These are phyloP conservation scores for Trametes sanguinea DNA, from an alignment of 768 basidiomycete species.

Conservation along the genomic window DNA sequence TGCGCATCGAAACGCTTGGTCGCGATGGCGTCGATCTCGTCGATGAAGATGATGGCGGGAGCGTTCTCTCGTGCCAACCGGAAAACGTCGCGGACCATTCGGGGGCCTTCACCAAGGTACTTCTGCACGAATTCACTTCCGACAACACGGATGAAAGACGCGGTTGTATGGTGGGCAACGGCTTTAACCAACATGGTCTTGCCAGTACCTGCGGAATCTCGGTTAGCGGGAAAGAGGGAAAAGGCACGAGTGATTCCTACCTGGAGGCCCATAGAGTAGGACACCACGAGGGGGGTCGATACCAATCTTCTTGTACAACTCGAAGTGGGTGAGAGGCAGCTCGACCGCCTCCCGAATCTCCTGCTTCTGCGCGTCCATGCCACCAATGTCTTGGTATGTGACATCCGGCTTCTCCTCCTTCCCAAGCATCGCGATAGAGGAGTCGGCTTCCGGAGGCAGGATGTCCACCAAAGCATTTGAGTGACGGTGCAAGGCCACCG, in stretches of 20 bases:
- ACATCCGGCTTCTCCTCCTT: constrained; percentile 96
- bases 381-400: constrained; percentile 91
- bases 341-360: constrained; percentile 99
- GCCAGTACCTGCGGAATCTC: constrained; percentile 71
- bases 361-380: constrained; percentile 97
- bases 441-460: constrained; percentile 97
- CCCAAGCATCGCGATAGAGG: constrained; percentile 92
- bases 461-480: constrained; percentile 99
- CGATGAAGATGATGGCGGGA: constrained; percentile 98
- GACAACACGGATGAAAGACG: constrained; percentile 96
- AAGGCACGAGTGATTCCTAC: constrained; percentile 37
- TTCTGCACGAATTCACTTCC: constrained; percentile 99
- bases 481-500: constrained; percentile 98
- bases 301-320: constrained; percentile 98
- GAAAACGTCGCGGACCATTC: constrained; percentile 99
- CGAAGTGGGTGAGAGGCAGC: constrained; percentile 93
- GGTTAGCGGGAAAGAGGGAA: not conserved
- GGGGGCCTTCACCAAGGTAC: constrained; percentile 97
- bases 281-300: constrained; percentile 99
- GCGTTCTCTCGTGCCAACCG: constrained; percentile 95
- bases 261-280: constrained; percentile 94
- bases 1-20: constrained; percentile 99
- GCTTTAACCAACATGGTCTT: constrained; percentile 99
- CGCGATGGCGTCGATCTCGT: constrained; percentile 98
- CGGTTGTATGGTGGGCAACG: constrained; percentile 97